Conservation (phyloP, 345 rosid species). For the Bruguiera parviflora region DNA sequence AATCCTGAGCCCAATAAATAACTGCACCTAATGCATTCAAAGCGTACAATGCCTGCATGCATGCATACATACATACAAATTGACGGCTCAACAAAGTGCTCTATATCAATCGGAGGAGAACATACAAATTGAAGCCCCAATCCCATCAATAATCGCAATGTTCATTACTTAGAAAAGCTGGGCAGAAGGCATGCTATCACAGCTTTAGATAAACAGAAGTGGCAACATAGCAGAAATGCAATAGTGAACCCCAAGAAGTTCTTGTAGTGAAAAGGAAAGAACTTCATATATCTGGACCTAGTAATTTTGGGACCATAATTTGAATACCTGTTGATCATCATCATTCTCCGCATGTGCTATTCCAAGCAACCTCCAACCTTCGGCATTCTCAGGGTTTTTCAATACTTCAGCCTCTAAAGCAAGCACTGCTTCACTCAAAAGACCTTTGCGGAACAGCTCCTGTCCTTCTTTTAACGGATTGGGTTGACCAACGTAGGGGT, state of each 20-base stretch:
- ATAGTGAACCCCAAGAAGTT: background rate
- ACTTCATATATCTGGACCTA: constrained; percentile 1
- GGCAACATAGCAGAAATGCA: background rate
- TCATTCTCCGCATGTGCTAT: constrained; percentile 98
- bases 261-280: background rate
- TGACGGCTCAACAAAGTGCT: background rate
- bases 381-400: constrained; percentile 94
- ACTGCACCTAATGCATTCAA: background rate
- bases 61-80: no score
- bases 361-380: constrained; percentile 99
- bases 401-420: constrained; percentile 99
- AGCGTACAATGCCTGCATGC: no score
- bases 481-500: constrained; percentile 97
- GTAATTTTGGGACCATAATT: background rate
- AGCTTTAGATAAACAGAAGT: background rate
- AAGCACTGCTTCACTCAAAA: constrained; percentile 97
- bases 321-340: constrained; percentile 91
- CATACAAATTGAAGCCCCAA: background rate
- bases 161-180: background rate
- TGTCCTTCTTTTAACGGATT: constrained; percentile 96
- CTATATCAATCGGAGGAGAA: no score
- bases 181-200: background rate
- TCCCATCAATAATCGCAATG: background rate
- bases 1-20: background rate
- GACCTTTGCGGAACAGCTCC: constrained; percentile 94